phyloP scores from a whole-genome alignment of 1,284 basidiomycete species.

The Fomitopsis betulina region DNA sequence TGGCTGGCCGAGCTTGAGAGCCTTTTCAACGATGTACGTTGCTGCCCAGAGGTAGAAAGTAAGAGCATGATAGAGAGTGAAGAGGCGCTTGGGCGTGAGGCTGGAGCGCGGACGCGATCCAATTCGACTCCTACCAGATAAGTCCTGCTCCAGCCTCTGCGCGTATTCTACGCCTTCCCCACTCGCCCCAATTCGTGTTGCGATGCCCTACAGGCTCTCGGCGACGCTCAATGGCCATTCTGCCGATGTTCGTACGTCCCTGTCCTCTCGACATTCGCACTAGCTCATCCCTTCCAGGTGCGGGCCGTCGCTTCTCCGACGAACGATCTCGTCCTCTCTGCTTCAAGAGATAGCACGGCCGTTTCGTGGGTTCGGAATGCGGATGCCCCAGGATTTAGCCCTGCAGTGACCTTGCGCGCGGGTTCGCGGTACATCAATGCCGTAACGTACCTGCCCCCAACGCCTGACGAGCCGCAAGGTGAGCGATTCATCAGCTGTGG shows the following conservation, averaged over 20 bases:
- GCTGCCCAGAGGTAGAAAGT: no score
- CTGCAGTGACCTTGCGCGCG: constrained; percentile 54
- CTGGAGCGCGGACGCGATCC: constrained; percentile 23
- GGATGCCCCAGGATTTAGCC: constrained; percentile 44
- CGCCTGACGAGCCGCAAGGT: constrained; percentile 67
- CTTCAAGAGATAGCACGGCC: constrained; percentile 86
- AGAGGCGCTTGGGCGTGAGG: constrained; percentile 12
- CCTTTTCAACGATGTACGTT: no score
- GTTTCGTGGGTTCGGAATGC: constrained; percentile 75
- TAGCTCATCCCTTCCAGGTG: constrained; percentile 47
- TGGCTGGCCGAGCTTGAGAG: not conserved
- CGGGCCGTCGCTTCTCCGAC: constrained; percentile 69
- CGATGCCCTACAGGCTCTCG: constrained; percentile 82
- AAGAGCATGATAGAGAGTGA: not conserved
- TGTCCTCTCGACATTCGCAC: constrained; percentile 5
- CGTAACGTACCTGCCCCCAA: constrained; percentile 70
- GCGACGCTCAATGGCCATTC: constrained; percentile 69
- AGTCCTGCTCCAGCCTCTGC: constrained; percentile 12
- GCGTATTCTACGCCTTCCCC: constrained; percentile 11
- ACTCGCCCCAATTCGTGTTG: constrained; percentile 14
- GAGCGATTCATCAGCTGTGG: constrained; percentile 14
- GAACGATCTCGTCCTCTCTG: constrained; percentile 74
- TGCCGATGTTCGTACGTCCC: constrained; percentile 58
- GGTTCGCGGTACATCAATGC: constrained; percentile 81
- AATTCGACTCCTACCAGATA: constrained; percentile 13